Base-by-base conservation (phyloP, 2,329 filamentous ascomycete genomes). In the Ceratocystis cubensis region DNA sequence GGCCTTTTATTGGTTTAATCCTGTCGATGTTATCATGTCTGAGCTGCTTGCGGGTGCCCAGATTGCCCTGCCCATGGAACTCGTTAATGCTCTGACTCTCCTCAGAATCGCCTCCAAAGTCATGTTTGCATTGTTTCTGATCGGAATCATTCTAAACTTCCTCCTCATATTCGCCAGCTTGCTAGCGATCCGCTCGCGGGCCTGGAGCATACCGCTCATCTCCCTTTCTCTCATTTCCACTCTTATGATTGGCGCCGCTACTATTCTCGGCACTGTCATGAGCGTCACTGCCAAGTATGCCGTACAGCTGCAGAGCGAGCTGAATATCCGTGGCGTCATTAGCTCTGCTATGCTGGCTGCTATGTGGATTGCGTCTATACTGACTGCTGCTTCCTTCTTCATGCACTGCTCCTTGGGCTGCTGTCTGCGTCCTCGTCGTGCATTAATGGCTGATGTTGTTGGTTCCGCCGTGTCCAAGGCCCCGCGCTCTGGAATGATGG, bases 51-150 rank as follows among this genome's bases (percentile, higher is more conserved):
- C 89, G 10, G 91, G 91, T 56, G 91, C 91, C 25, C 88, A 86
- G 45, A 91, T 96, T 74, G 88, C 88, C 10, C 80, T 96, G 28
- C 92, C 93, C 10, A 80, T 83, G 37, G 78, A 91, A 69, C 84
- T 96, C 71, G 82, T 84, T 73, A 81, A 86, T 69, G 87, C 92
- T 70, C 84, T 96, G 63, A 79, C 81, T 68, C 82, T 96, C 67
- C 86, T 96, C 70, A 82, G 82, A 66, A 80, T 87, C 67, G 88
- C 86, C 61, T 93, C 88, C 7, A 83, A 89, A 72, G 84, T 88
- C 81, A 96, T 96, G 91, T 96, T 95, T 73, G 88, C 83, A 69
- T 87, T 93, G 75, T 96, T 95, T 81, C 77, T 96, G 62, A 80
- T 85, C 6, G 87, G 85, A 63, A 80, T 84, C 56, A 80, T 87